Base-by-base conservation (phyloP, 2,329 filamentous ascomycete species). In the Venturia pyrina region DNA sequence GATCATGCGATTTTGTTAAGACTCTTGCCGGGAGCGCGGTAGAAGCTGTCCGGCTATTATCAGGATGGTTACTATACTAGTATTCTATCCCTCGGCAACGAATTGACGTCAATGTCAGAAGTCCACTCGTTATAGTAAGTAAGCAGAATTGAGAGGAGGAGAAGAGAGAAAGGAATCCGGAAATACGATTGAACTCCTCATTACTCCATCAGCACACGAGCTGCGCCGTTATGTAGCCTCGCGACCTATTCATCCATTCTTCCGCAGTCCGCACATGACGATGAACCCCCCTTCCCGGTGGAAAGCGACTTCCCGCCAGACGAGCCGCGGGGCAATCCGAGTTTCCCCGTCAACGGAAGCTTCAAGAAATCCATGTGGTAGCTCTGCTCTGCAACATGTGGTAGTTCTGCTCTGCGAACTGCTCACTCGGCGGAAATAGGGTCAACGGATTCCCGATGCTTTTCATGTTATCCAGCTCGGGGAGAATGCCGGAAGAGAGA, bases 61-160 rank as follows among this genome's bases (percentile, higher is more conserved):
- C 43, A 43, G 60, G 40, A 43, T 24, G 8, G n/a, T 28, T 62
- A 62, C 11, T 34, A 44, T 46, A 32, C 37, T 34, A 44, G 21
- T n/a, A 46, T 43, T 43, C 24, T 24, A 15, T 43, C 13, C 60
- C 60, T 62, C 60, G 60, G 60, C 43, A 62, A 62, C 11, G 37
- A 62, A 43, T 43, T 44, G 60, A 62, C 40, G 37, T 43, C 60
- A 62, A 62, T 17, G 60, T 62, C 60, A 62, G 40, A 46, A 46
- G 15, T 21, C n/a, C 2, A 62, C 40, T 46, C 24, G 17, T 44
- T 62, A 8, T 62, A 8, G 32, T 21, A 21, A 28, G 17, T 11
- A 59, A 10, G 28, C 53, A 37, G 17, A n/a, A 3, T 57, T 11
- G 32, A 37, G 53, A 37, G 53, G 19, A 59, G 15, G 19, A n/a